A percentile compares a stretch with the other conserved stretches of the same genome.
These are phyloP conservation scores for Fusarium verticillioides DNA, from an alignment of 2,329 filamentous ascomycete species.

Conservation along the genomic window DNA sequence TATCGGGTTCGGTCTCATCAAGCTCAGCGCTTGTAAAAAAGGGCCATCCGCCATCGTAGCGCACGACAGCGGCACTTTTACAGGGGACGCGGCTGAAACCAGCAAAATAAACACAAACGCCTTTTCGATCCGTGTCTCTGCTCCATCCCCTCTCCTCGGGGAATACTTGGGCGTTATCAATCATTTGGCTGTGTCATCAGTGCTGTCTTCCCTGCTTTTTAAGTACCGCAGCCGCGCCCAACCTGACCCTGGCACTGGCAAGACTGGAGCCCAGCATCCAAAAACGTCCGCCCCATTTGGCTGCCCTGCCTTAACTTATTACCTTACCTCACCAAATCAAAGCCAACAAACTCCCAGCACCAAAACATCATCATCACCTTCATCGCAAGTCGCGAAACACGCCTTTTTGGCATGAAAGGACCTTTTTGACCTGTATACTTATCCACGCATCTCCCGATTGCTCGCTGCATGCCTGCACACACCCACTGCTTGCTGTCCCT, in stretches of 20 bases:
- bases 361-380: constrained; percentile 24
- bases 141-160: constrained; percentile 3
- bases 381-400: constrained; percentile 20
- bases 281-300: constrained; percentile 34
- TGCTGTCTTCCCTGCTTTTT: constrained; percentile 21
- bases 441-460: neutral
- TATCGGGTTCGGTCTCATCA: neutral
- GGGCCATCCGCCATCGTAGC: constrained; percentile 11
- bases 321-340: constrained; percentile 15
- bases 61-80: constrained; percentile 15
- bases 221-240: constrained; percentile 35
- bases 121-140: neutral
- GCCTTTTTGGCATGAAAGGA: neutral
- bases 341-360: constrained; percentile 26
- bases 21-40: constrained; percentile 6
- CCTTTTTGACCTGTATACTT: neutral
- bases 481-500: neutral
- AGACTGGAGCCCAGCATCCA: constrained; percentile 12
- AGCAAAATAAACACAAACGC: constrained; percentile 34
- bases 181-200: constrained; percentile 17
- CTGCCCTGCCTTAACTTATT: constrained; percentile 21
- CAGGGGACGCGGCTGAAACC: constrained; percentile 36
- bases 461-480: neutral
- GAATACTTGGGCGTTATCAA: constrained; percentile 24
- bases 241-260: constrained; percentile 13